phyloP scores from a whole-genome alignment of 371 early-diverging fungal species.

The Dichotomocladium elegans region DNA sequence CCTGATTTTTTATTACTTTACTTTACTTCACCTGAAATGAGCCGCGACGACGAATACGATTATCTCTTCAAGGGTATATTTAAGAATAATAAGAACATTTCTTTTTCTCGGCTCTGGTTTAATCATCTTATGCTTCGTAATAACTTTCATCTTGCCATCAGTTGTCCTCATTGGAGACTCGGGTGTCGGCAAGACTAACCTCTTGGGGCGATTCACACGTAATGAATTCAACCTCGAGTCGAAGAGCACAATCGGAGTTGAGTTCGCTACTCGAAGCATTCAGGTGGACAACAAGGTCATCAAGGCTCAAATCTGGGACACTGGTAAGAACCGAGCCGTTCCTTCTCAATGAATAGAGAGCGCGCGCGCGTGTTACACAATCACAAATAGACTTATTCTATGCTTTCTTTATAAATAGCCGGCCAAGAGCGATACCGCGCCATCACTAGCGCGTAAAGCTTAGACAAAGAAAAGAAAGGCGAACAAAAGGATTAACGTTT shows the following conservation, averaged over 20 bases:
- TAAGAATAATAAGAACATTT: too few species aligned
- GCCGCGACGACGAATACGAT: constrained; percentile 95
- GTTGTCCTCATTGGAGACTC: constrained; percentile 99
- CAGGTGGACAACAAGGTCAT: constrained; percentile 95
- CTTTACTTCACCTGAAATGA: too few species aligned
- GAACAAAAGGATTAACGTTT: background rate
- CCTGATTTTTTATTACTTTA: too few species aligned
- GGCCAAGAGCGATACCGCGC: constrained; percentile 91
- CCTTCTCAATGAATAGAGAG: background rate
- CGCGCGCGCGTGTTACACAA: background rate
- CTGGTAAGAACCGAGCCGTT: constrained; percentile 36
- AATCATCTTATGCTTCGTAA: background rate
- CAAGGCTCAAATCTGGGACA: constrained; percentile 99
- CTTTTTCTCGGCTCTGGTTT: background rate
- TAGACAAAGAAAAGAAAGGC: background rate
- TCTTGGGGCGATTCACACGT: constrained; percentile 95
- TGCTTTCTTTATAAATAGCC: constrained; percentile 50
- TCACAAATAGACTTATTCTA: background rate
- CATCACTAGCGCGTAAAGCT: constrained; percentile 84
- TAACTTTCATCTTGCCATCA: constrained; percentile 22
- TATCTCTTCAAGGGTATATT: constrained; percentile 91
- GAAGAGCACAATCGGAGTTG: constrained; percentile 99
- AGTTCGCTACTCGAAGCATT: constrained; percentile 98
- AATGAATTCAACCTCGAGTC: constrained; percentile 97
- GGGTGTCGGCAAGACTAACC: constrained; percentile 99